Evolutionary conservation across 2,329 filamentous ascomycete genomes (phyloP).

Genomic region (Fusarium sp.): DNA sequence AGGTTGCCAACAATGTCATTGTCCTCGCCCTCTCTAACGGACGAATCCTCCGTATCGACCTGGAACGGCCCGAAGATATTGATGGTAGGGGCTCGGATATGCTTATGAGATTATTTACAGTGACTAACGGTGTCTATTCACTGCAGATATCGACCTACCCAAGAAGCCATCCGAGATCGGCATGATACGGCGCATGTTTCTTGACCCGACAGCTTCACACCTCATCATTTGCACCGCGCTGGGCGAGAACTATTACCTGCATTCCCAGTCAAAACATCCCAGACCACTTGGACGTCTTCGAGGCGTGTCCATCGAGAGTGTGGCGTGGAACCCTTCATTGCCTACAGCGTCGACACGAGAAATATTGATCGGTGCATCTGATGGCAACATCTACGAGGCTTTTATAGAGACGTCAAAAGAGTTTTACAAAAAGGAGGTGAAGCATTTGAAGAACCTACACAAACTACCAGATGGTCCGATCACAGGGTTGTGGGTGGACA

Average conservation of each 20-base stretch:
- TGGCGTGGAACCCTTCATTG: constrained; percentile 94
- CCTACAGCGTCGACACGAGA: constrained; percentile 95
- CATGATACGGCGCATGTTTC: constrained; percentile 94
- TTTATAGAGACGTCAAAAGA: constrained; percentile 95
- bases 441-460: constrained; percentile 86
- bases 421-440: constrained; percentile 95
- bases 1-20: constrained; percentile 97
- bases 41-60: constrained; percentile 91
- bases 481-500: constrained; percentile 87
- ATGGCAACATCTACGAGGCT: constrained; percentile 94
- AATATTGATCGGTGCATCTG: constrained; percentile 90
- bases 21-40: constrained; percentile 92
- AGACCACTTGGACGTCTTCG: constrained; percentile 85
- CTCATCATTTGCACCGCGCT: constrained; percentile 90
- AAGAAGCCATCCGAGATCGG: constrained; percentile 93
- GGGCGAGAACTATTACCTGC: constrained; percentile 97
- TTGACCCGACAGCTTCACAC: constrained; percentile 96
- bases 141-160: constrained; percentile 90
- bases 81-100: constrained; percentile 69
- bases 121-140: constrained; percentile 18
- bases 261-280: constrained; percentile 91
- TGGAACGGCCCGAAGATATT: constrained; percentile 94
- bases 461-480: constrained; percentile 85
- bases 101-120: neutral
- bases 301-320: constrained; percentile 85